phyloP scores from a whole-genome alignment of 1,284 basidiomycete species.

The Entoloma clypeatum region DNA sequence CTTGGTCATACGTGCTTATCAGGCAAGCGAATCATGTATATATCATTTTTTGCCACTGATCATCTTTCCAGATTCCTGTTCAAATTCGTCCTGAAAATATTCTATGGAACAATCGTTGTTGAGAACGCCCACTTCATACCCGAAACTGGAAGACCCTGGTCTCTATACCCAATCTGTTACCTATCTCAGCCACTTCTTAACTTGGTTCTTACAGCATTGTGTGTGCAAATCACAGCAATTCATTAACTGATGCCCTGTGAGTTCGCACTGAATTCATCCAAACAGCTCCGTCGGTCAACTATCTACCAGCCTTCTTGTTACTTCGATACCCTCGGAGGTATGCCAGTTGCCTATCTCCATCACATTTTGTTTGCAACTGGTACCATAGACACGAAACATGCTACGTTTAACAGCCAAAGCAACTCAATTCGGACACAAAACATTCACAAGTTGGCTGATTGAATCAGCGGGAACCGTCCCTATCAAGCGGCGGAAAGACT shows the following conservation, averaged over 20 bases:
- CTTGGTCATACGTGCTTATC: constrained; percentile 68
- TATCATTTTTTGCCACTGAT: not conserved
- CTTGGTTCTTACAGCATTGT: constrained; percentile 38
- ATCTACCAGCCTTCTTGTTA: constrained; percentile 55
- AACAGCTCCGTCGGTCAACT: constrained; percentile 6
- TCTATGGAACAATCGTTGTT: constrained; percentile 85
- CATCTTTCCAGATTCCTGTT: constrained; percentile 52
- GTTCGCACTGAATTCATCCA: constrained; percentile 26
- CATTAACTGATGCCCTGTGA: constrained; percentile 80
- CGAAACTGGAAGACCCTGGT: constrained; percentile 70
- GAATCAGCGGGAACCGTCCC: constrained; percentile 83
- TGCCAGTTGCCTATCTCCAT: constrained; percentile 13
- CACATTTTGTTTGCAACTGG: not conserved
- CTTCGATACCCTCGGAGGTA: constrained; percentile 66
- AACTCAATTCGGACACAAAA: constrained; percentile 75
- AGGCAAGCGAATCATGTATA: constrained; percentile 37
- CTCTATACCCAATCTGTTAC: constrained; percentile 19
- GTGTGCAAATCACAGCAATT: constrained; percentile 81
- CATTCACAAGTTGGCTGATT: constrained; percentile 86
- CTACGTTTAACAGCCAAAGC: constrained; percentile 81
- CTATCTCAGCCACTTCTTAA: constrained; percentile 2
- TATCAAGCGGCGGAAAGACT: constrained; percentile 72
- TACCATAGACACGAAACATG: constrained; percentile 60
- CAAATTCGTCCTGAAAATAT: constrained; percentile 79
- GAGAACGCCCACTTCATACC: constrained; percentile 74